These are phyloP conservation scores for Capsicum baccatum DNA, from an alignment of 257 asterid species.

Conservation along the genomic window DNA sequence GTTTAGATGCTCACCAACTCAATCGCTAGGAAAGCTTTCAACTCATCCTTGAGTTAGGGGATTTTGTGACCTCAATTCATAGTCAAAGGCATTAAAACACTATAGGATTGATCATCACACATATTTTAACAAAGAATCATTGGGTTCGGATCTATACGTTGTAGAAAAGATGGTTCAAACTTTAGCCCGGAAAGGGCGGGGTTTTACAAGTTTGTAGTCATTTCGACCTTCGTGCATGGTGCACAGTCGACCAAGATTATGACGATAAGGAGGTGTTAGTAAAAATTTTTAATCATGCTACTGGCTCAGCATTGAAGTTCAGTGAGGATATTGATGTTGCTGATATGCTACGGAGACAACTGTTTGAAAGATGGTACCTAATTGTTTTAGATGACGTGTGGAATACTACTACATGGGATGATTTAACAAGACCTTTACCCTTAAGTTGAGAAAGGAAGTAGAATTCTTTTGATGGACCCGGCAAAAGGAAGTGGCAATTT, in stretches of 20 bases:
- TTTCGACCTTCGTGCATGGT: constrained; percentile 30
- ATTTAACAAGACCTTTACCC: constrained; percentile 15
- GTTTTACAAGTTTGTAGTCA: background rate
- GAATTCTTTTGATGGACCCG: constrained; percentile 29
- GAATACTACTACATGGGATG: constrained; percentile 31
- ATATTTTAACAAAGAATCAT: too few relatives aligned
- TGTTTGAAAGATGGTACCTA: constrained; percentile 27
- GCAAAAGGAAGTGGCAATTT: background rate
- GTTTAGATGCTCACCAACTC: too few relatives aligned
- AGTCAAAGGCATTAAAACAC: too few relatives aligned
- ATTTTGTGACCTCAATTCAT: too few relatives aligned
- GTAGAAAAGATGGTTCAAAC: too few relatives aligned
- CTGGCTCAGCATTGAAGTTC: background rate
- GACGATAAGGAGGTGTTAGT: background rate
- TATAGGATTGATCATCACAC: too few relatives aligned
- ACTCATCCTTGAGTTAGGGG: too few relatives aligned
- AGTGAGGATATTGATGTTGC: constrained; percentile 12
- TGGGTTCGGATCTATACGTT: too few relatives aligned
- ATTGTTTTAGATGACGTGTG: constrained; percentile 39
- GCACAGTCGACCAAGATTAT: background rate
- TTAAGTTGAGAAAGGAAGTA: background rate
- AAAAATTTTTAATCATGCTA: background rate
- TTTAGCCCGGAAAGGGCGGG: too few relatives aligned
- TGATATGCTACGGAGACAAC: background rate
- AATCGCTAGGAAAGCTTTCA: too few relatives aligned